Percentiles rank a stretch among this genome's conserved stretches.
These are phyloP conservation scores for Backusella tarrabulga DNA, from an alignment of 192 early-diverging fungal genomes.

Conservation along the genomic window DNA sequence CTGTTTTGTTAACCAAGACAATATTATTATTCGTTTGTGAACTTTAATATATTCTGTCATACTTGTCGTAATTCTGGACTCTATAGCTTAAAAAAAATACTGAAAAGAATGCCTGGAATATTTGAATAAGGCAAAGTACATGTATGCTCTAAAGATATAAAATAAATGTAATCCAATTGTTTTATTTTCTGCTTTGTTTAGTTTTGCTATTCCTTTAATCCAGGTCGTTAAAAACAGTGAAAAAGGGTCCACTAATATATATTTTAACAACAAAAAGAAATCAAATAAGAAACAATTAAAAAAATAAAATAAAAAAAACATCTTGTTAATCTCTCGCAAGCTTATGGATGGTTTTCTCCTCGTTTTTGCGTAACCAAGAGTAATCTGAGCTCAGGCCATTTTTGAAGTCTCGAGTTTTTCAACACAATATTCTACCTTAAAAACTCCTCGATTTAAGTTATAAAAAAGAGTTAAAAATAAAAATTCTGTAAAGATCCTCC, in stretches of 20 bases:
- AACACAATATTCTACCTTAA: background rate
- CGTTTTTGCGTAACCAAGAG: background rate
- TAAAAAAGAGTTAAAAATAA: background rate
- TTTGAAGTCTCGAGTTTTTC: background rate
- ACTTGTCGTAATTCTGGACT: background rate
- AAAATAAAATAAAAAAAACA: background rate
- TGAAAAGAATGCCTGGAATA: background rate
- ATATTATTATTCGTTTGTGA: background rate
- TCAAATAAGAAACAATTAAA: background rate
- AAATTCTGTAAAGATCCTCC: background rate
- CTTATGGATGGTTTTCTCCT: background rate
- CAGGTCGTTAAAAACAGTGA: too few species aligned
- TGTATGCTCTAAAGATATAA: too few species aligned
- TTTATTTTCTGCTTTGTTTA: background rate
- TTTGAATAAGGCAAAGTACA: too few species aligned
- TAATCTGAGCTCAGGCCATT: background rate
- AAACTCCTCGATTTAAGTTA: background rate
- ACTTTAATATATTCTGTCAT: background rate
- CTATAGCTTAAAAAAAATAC: background rate
- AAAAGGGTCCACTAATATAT: background rate
- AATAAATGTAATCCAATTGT: too few species aligned
- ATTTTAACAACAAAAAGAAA: background rate
- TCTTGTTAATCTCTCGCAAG: background rate
- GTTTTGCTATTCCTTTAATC: background rate
- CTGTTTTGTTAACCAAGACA: background rate